Percentiles rank a stretch among this genome's conserved stretches.
These are phyloP conservation scores for Lagenidium giganteum DNA, from an alignment of 352 stramenopile species.

Conservation along the genomic window DNA sequence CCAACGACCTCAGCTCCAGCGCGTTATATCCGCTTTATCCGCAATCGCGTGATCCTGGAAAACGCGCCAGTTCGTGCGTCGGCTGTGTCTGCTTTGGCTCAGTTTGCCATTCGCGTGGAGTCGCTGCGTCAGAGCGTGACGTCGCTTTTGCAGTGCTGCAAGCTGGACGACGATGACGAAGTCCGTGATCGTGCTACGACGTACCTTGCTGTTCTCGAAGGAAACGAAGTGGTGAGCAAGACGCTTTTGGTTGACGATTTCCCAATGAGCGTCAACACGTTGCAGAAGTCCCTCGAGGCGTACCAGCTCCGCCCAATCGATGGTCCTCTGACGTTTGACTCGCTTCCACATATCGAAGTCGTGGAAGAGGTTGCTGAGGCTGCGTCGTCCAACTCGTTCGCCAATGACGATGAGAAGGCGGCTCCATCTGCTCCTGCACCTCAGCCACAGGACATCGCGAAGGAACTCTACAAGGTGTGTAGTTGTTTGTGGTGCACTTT, in stretches of 20 bases:
- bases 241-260: constrained; percentile 72
- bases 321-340: constrained; percentile 77
- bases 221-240: constrained; percentile 44
- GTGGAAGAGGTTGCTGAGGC: constrained; percentile 42
- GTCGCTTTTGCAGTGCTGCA: constrained; percentile 92
- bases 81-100: constrained; percentile 93
- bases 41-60: constrained; percentile 99
- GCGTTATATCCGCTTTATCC: constrained; percentile 99
- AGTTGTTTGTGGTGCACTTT: not conserved
- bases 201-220: constrained; percentile 76
- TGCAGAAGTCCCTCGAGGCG: constrained; percentile 86
- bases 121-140: constrained; percentile 92
- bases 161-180: constrained; percentile 98
- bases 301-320: constrained; percentile 75
- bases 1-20: constrained; percentile 92
- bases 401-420: constrained; percentile 28
- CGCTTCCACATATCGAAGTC: constrained; percentile 79
- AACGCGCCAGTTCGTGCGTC: constrained; percentile 96
- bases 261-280: constrained; percentile 56
- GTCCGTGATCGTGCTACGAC: constrained; percentile 90
- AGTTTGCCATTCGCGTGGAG: constrained; percentile 95
- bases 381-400: too few species aligned
- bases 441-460: constrained; percentile 73
- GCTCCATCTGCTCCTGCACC: constrained; percentile 21
- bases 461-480: constrained; percentile 91